Percentiles rank a stretch among this genome's conserved stretches.
phyloP scores from a whole-genome alignment of 2,329 filamentous ascomycete species.

The Pseudogymnoascus sp. region DNA sequence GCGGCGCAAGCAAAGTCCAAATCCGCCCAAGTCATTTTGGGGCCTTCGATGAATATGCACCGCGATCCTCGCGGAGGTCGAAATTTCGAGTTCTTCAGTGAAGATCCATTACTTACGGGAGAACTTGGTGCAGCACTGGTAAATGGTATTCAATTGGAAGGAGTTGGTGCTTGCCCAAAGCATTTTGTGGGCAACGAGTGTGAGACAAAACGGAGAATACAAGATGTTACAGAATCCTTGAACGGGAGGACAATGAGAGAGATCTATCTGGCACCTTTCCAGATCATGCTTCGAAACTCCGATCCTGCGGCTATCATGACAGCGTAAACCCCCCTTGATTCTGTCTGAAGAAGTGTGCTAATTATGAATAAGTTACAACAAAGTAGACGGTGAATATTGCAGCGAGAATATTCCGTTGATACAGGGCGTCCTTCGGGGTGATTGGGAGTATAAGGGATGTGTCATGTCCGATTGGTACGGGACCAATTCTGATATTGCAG shows the following conservation, averaged over 20 bases:
- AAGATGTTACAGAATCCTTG: conserved; percentile 22
- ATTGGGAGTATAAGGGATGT: conserved; percentile 27
- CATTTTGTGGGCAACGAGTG: conserved; percentile 28
- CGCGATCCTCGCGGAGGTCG: conserved; percentile 24
- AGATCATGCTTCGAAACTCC: conserved; percentile 21
- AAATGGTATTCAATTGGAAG: conserved; percentile 21
- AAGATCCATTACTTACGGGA: conserved; percentile 26
- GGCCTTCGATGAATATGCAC: conserved; percentile 14
- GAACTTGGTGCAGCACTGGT: conserved; percentile 24
- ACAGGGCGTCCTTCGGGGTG: conserved; percentile 25
- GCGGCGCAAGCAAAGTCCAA: conserved; percentile 24
- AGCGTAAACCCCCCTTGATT: neutral
- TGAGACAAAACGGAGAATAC: conserved; percentile 24
- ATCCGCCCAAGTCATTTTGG: conserved; percentile 16
- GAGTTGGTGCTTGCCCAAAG: conserved; percentile 26
- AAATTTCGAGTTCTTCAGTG: conserved; percentile 26
- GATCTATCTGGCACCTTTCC: conserved; percentile 23
- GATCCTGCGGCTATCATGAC: conserved; percentile 26
- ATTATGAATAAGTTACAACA: conserved; percentile 22
- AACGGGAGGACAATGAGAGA: conserved; percentile 23
- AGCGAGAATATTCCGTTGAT: conserved; percentile 23
- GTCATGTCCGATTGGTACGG: conserved; percentile 30
- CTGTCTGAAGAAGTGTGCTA: neutral
- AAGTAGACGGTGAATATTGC: conserved; percentile 26
- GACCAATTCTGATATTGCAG: conserved; percentile 21